phyloP scores from a whole-genome alignment of 2,329 filamentous ascomycete genomes.

The Colletotrichum coccodes region DNA sequence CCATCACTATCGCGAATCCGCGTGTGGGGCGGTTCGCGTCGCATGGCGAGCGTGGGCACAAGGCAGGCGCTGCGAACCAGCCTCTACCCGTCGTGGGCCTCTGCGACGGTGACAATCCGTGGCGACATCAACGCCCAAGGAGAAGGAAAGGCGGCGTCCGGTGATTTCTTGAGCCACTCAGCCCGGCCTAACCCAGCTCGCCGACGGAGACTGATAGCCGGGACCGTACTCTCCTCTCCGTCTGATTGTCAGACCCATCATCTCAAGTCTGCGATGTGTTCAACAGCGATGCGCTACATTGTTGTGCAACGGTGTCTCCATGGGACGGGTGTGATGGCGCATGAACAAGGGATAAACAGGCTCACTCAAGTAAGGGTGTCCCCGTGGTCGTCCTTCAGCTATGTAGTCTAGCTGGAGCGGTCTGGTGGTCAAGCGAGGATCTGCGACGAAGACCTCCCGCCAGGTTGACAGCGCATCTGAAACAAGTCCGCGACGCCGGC shows the following conservation, averaged over 20 bases:
- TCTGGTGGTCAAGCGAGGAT: constrained; percentile 17
- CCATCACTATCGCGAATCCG: neutral
- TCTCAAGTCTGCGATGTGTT: constrained; percentile 18
- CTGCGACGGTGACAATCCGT: constrained; percentile 2
- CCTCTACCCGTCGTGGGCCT: neutral
- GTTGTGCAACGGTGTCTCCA: neutral
- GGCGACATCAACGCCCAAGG: neutral
- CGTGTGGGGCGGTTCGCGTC: neutral
- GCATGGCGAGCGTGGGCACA: neutral
- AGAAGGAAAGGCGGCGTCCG: neutral
- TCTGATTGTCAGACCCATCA: constrained; percentile 24
- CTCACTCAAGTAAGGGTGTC: neutral
- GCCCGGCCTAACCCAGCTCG: constrained; percentile 7
- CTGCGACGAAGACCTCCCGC: constrained; percentile 13
- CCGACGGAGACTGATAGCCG: constrained; percentile 12
- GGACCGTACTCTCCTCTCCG: neutral
- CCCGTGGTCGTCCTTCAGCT: neutral
- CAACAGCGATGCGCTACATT: neutral
- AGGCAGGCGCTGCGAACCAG: neutral
- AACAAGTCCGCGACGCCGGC: constrained; percentile 32
- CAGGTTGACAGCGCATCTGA: constrained; percentile 23
- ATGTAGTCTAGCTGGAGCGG: neutral
- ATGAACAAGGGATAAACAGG: neutral
- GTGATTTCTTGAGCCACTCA: neutral
- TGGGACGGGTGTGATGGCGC: neutral